A percentile compares a stretch with the other conserved stretches of the same genome.
phyloP scores from a whole-genome alignment of 139 green algal species.

The Chlorella sp. region DNA sequence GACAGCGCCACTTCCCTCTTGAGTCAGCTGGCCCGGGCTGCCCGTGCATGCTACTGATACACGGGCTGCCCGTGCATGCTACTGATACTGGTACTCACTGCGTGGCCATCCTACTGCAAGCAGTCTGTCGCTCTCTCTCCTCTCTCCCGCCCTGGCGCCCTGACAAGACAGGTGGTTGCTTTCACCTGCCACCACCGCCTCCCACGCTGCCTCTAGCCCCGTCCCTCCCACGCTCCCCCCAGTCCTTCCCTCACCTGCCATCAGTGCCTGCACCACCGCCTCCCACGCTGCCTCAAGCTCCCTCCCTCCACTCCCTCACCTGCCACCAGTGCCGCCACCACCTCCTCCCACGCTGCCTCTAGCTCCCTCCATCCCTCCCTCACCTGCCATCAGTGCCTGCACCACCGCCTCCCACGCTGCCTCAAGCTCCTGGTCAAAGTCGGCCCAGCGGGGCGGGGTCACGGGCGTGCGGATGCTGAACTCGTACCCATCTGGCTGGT shows the following conservation, averaged over 20 bases:
- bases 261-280: slow-evolving; percentile 44
- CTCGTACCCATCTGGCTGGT: slow-evolving; percentile 72
- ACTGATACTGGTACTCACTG: too few species aligned
- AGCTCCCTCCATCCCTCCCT: background rate
- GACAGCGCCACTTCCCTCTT: too few species aligned
- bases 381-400: slow-evolving; percentile 32
- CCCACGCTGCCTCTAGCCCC: too few species aligned
- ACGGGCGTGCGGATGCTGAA: slow-evolving; percentile 89
- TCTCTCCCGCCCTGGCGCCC: too few species aligned
- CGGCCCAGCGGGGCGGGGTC: slow-evolving; percentile 72
- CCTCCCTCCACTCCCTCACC: background rate
- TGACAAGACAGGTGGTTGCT: background rate
- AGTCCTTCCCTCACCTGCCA: slow-evolving; percentile 9
- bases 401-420: slow-evolving; percentile 59
- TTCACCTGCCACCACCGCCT: too few species aligned
- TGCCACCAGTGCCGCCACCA: too few species aligned
- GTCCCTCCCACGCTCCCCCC: background rate
- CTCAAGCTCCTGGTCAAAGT: slow-evolving; percentile 79
- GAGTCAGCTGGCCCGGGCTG: too few species aligned
- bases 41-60: too few species aligned
- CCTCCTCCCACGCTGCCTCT: too few species aligned
- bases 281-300: slow-evolving; percentile 72
- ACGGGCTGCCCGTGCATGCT: too few species aligned
- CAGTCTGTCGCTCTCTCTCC: too few species aligned
- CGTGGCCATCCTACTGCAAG: too few species aligned